Conservation (phyloP, 1,284 basidiomycete genomes). For the Ustilago shanxiensis region DNA sequence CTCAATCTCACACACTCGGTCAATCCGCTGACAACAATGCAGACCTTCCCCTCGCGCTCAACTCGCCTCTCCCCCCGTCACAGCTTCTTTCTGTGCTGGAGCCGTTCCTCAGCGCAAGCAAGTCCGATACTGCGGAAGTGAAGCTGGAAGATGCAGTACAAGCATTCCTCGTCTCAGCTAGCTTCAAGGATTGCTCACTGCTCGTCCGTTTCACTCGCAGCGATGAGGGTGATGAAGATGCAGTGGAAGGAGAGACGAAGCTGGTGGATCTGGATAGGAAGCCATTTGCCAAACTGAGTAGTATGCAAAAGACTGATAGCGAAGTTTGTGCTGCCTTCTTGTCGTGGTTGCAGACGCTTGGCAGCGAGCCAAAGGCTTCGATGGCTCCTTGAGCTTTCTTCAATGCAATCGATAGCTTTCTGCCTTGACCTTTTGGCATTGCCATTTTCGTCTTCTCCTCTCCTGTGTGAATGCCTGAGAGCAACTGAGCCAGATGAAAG, state of each 20-base stretch:
- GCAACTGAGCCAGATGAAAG: background rate
- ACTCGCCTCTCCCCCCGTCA: slow-evolving; percentile 3
- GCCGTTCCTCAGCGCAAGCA: slow-evolving; percentile 6
- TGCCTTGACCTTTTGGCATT: background rate
- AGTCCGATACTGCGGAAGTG: background rate
- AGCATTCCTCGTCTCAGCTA: slow-evolving; percentile 85
- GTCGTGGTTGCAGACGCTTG: slow-evolving; percentile 21
- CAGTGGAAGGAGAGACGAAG: slow-evolving; percentile 13
- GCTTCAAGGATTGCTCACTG: slow-evolving; percentile 95
- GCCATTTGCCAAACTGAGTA: slow-evolving; percentile 76
- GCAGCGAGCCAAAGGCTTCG: background rate
- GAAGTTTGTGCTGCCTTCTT: slow-evolving; percentile 37
- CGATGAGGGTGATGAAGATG: background rate
- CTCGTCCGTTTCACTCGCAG: slow-evolving; percentile 74
- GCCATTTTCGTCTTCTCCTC: background rate
- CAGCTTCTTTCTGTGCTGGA: slow-evolving; percentile 15
- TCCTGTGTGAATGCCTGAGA: background rate
- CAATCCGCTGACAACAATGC: background rate
- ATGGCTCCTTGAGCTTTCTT: slow-evolving; percentile 1
- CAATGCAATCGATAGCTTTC: background rate
- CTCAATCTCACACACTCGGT: slow-evolving; percentile 30
- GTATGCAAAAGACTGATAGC: slow-evolving; percentile 81
- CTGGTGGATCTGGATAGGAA: slow-evolving; percentile 86
- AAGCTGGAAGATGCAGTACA: slow-evolving; percentile 25
- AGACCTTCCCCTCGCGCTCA: slow-evolving; percentile 10